Evolutionary conservation across 2,329 filamentous ascomycete genomes (phyloP), one percentile per base, ranked within the genome.

Genomic region (Hymenoscyphus salicellus): DNA sequence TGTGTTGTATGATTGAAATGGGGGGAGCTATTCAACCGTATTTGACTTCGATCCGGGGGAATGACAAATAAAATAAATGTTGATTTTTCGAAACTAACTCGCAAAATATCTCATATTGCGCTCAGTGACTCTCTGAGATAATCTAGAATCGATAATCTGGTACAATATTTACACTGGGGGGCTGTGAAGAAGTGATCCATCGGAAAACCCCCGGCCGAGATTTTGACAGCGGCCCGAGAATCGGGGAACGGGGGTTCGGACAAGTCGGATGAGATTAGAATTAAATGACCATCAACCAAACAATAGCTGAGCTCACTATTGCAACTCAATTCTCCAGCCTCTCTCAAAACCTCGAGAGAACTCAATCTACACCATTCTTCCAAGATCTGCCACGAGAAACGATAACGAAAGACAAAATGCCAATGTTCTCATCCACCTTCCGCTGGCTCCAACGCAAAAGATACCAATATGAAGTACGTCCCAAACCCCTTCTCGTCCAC

Each of bases 381-480:
- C 23, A 23, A 52, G 23, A 52, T 23, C 46, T 26, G 46, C 46
- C 20, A 14, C 55, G 17, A 33, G 33, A 59, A 16, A 5, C 23
- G 7, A 33, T 7, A 10, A n/a, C 2, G 49, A 41, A 30, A 38
- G 33, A 63, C 56, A 66, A 38, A 38, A 75, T 67, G 63, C 75
- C 78, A 69, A 74, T 72, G 68, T 67, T 73, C 70, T 68, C 67
- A 77, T 82, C 81, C 71, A 78, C 79, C 56, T 83, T 96, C 73
- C 85, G 91, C 70, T 97, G 93, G 92, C 84, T 98, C 71, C 89
- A 93, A 79, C 86, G 93, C 78, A 99, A 99, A 84, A 89, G 93
- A 77, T 97, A 98, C 83, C 95, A 98, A 82, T 93, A 98, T 77
- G 95, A 99, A 81, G 74, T 74, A 61, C 38, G 62, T 46, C 59